Percentiles rank a stretch among this genome's conserved stretches.
phyloP scores from a whole-genome alignment of 164 flowering plant genomes.

The Taxillus chinensis region DNA sequence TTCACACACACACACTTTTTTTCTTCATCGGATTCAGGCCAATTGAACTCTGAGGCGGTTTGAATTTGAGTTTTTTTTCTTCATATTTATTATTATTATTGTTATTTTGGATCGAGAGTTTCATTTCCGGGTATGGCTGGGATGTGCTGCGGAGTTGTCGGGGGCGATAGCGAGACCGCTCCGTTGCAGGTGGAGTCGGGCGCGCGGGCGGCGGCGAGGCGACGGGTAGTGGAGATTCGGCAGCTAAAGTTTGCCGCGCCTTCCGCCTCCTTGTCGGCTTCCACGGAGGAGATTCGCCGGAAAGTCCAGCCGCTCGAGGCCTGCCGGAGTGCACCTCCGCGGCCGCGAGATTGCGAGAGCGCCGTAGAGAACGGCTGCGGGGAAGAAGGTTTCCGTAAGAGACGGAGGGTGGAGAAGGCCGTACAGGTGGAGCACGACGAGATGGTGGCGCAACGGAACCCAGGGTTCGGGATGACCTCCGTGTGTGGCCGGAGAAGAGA shows the following conservation, averaged over 20 bases:
- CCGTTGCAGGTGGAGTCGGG: neutral
- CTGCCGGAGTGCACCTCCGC: neutral
- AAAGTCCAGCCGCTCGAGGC: neutral
- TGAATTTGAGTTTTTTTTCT: too few relatives aligned
- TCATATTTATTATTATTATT: too few relatives aligned
- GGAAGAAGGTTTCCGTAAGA: neutral
- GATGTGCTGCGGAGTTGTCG: neutral
- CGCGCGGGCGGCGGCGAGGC: neutral
- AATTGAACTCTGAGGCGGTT: too few relatives aligned
- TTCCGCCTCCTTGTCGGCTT: neutral
- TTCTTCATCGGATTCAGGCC: too few relatives aligned
- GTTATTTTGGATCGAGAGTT: neutral
- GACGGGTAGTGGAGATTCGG: neutral
- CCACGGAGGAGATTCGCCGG: neutral
- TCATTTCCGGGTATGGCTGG: neutral
- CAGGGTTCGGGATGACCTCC: neutral
- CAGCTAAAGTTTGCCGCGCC: neutral
- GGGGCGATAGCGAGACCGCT: neutral
- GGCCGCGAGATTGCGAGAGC: neutral
- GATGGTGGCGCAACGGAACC: neutral
- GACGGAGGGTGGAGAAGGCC: neutral
- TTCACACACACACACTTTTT: too few relatives aligned
- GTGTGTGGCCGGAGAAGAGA: neutral
- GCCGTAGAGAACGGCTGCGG: neutral
- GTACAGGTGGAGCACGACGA: neutral